These are phyloP conservation scores for Conoideocrella luteorostrata DNA, from an alignment of 2,329 filamentous ascomycete genomes.

Conservation along the genomic window DNA sequence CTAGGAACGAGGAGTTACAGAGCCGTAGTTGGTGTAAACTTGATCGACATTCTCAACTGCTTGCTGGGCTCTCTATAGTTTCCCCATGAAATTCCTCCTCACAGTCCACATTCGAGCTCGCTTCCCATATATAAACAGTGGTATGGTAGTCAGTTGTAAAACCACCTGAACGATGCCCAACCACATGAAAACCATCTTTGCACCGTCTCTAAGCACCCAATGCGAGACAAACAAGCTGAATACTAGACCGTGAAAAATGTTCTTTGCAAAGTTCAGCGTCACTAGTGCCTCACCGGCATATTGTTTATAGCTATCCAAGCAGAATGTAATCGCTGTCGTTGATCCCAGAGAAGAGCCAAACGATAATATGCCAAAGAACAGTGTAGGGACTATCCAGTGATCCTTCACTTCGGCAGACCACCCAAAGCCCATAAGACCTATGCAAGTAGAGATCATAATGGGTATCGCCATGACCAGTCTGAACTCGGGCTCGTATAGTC, in stretches of 20 bases:
- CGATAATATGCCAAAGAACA: slow-evolving; percentile 88
- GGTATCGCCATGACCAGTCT: slow-evolving; percentile 82
- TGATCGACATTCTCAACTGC: too few species aligned
- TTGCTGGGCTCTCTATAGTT: too few species aligned
- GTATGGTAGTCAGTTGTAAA: slow-evolving; percentile 67
- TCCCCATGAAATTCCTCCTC: slow-evolving; percentile 79
- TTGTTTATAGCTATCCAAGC: slow-evolving; percentile 85
- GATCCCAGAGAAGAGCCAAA: slow-evolving; percentile 88
- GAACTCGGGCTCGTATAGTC: slow-evolving; percentile 92
- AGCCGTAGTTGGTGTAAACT: too few species aligned
- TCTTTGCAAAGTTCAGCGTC: slow-evolving; percentile 91
- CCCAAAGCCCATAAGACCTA: slow-evolving; percentile 90
- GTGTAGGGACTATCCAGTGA: slow-evolving; percentile 82
- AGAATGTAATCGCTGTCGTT: slow-evolving; percentile 89
- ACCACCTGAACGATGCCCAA: slow-evolving; percentile 81
- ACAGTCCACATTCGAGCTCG: slow-evolving; percentile 94
- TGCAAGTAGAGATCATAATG: slow-evolving; percentile 68
- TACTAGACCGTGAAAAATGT: slow-evolving; percentile 82
- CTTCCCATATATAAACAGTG: slow-evolving; percentile 96
- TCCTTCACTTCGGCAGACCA: slow-evolving; percentile 76
- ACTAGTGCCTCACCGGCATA: slow-evolving; percentile 93
- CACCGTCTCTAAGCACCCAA: slow-evolving; percentile 72
- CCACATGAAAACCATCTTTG: slow-evolving; percentile 72
- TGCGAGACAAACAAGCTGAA: slow-evolving; percentile 83
- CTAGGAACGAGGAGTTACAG: too few species aligned